Evolutionary conservation across 2,329 filamentous ascomycete genomes (phyloP).

Genomic region (Domatiomyces catenatus): DNA sequence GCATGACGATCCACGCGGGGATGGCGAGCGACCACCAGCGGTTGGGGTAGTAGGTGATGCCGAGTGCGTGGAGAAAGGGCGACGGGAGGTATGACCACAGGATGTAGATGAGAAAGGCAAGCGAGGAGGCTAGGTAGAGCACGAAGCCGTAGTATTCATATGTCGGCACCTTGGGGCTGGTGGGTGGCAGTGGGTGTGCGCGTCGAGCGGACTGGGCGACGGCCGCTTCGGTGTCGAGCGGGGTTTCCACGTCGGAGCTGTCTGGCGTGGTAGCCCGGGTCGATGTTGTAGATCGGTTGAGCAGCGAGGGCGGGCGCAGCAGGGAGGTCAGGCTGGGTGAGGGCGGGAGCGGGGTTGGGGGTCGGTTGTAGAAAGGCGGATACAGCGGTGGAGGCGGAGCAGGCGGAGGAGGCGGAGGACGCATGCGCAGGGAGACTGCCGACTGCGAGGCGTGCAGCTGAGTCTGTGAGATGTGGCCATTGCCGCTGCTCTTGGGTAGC

Average conservation of each 20-base stretch:
- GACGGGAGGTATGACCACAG: constrained; percentile 84
- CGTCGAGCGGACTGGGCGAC: constrained; percentile 45
- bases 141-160: constrained; percentile 99
- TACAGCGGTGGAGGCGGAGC: constrained; percentile 37
- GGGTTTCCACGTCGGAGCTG: constrained; percentile 67
- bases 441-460: constrained; percentile 1
- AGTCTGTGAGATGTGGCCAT: constrained; percentile 8
- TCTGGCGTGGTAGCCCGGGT: constrained; percentile 90
- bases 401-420: constrained; percentile 21
- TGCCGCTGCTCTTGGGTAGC: not conserved
- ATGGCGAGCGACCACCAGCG: constrained; percentile 95
- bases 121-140: constrained; percentile 74
- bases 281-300: constrained; percentile 38
- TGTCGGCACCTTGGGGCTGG: constrained; percentile 86
- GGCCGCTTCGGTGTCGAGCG: constrained; percentile 43
- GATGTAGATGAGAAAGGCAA: constrained; percentile 59
- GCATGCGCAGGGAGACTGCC: constrained; percentile 6
- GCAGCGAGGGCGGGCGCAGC: constrained; percentile 49
- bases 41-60: constrained; percentile 93
- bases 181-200: constrained; percentile 57
- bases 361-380: constrained; percentile 93
- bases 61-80: constrained; percentile 78
- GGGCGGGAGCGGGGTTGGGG: constrained; percentile 84
- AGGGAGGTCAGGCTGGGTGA: constrained; percentile 87
- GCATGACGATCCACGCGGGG: constrained; percentile 76